A percentile compares a stretch with the other conserved stretches of the same genome.
phyloP scores from a whole-genome alignment of 495 filamentous ascomycete genomes.

The Durotheca rogersii region DNA sequence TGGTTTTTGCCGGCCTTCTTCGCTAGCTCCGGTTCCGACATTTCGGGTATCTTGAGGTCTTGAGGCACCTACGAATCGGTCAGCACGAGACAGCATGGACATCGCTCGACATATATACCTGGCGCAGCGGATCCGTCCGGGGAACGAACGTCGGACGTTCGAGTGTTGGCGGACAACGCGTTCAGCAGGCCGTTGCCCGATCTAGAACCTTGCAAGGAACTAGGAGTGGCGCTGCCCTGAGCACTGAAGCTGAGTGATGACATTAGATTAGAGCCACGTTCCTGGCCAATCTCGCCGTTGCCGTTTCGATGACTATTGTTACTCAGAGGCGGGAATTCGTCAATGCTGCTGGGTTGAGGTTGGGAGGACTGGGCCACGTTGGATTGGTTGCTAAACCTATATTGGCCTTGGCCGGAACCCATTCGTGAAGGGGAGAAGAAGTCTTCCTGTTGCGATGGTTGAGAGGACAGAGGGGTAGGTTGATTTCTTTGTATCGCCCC shows the following conservation, averaged over 20 bases:
- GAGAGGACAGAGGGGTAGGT: constrained; percentile 52
- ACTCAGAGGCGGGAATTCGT: constrained; percentile 83
- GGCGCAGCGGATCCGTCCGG: constrained; percentile 34
- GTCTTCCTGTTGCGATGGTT: constrained; percentile 61
- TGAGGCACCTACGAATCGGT: constrained; percentile 24
- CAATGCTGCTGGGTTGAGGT: constrained; percentile 66
- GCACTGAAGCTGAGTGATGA: constrained; percentile 65
- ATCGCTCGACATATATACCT: constrained; percentile 16
- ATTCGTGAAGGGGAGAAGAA: constrained; percentile 58
- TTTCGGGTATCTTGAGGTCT: constrained; percentile 47
- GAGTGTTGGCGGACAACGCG: constrained; percentile 54
- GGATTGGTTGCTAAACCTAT: constrained; percentile 54
- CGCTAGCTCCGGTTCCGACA: constrained; percentile 35
- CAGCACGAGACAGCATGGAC: background rate
- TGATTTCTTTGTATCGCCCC: constrained; percentile 68
- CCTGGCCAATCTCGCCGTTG: constrained; percentile 69
- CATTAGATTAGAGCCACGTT: constrained; percentile 62
- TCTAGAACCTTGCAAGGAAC: constrained; percentile 35
- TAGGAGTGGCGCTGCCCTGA: constrained; percentile 34
- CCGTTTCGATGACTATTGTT: constrained; percentile 53
- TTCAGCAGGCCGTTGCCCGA: constrained; percentile 59
- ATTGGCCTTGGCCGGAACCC: constrained; percentile 59
- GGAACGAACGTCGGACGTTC: constrained; percentile 44
- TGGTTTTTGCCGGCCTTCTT: constrained; percentile 46
- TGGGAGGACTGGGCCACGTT: constrained; percentile 60